Conservation (phyloP, 2,329 filamentous ascomycete species). For the Botryotinia convoluta region DNA sequence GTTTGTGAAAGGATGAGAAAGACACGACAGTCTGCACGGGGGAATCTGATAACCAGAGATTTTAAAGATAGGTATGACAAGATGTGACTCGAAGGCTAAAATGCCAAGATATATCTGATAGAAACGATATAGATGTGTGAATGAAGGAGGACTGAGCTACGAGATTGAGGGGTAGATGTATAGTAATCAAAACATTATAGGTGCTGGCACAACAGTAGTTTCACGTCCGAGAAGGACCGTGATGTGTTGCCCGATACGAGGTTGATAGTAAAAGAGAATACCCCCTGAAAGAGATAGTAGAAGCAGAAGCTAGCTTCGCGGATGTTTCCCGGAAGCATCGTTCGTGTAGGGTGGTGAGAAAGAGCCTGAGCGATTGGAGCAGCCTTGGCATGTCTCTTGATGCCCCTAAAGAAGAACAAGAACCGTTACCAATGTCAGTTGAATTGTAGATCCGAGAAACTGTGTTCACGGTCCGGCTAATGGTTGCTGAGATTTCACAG, state of each 20-base stretch:
- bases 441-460: neutral
- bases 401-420: neutral
- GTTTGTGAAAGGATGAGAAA: neutral
- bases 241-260: neutral
- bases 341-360: neutral
- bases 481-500: neutral
- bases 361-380: neutral
- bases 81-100: neutral
- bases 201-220: neutral
- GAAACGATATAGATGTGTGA: neutral
- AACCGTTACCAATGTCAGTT: accelerated
- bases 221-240: neutral
- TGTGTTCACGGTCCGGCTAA: neutral
- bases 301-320: neutral
- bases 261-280: too few species aligned
- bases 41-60: neutral
- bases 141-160: neutral
- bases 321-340: neutral
- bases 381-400: neutral
- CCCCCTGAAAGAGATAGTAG: too few species aligned
- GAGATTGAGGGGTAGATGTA: neutral
- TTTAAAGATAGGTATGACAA: neutral
- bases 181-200: neutral
- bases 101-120: neutral
- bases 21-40: neutral